Evolutionary conservation across 768 basidiomycete species (phyloP).

Genomic region (Tulasnella sp.): DNA sequence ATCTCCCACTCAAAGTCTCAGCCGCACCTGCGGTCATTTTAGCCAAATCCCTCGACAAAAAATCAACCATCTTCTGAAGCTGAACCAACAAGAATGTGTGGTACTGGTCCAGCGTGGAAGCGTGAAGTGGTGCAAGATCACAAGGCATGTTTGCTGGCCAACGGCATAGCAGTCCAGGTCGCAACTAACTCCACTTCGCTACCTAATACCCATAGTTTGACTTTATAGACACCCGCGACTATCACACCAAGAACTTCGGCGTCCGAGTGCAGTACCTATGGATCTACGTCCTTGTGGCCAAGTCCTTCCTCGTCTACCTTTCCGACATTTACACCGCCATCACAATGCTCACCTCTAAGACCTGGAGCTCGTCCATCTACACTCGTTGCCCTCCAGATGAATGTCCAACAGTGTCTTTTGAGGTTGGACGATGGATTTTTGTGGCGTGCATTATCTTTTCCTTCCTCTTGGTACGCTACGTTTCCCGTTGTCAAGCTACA

Average conservation of each 20-base stretch:
- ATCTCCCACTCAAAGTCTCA: neutral
- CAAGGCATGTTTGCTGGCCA: slow-evolving; percentile 52
- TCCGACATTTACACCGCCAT: slow-evolving; percentile 97
- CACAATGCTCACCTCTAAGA: slow-evolving; percentile 85
- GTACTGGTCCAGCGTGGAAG: slow-evolving; percentile 80
- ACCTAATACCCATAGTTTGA: slow-evolving; percentile 61
- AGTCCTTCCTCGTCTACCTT: slow-evolving; percentile 92
- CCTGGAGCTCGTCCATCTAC: slow-evolving; percentile 91
- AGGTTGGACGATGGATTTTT: slow-evolving; percentile 91
- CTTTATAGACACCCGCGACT: slow-evolving; percentile 87
- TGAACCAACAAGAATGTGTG: slow-evolving; percentile 42
- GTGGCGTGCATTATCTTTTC: slow-evolving; percentile 97
- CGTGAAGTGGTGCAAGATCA: slow-evolving; percentile 95
- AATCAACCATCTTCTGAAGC: neutral
- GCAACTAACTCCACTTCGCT: neutral
- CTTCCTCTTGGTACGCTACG: slow-evolving; percentile 75
- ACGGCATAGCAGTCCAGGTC: neutral
- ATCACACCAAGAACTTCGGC: slow-evolving; percentile 75
- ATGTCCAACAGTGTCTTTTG: slow-evolving; percentile 74
- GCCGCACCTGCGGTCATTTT: neutral
- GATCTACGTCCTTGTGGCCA: slow-evolving; percentile 88
- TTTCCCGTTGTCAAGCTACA: neutral
- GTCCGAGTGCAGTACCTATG: slow-evolving; percentile 86
- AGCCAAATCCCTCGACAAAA: neutral
- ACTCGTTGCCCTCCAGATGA: slow-evolving; percentile 52